A percentile compares a stretch with the other conserved stretches of the same genome.
Conservation (phyloP, 148 eudicot species). For the Cornus controversa region DNA sequence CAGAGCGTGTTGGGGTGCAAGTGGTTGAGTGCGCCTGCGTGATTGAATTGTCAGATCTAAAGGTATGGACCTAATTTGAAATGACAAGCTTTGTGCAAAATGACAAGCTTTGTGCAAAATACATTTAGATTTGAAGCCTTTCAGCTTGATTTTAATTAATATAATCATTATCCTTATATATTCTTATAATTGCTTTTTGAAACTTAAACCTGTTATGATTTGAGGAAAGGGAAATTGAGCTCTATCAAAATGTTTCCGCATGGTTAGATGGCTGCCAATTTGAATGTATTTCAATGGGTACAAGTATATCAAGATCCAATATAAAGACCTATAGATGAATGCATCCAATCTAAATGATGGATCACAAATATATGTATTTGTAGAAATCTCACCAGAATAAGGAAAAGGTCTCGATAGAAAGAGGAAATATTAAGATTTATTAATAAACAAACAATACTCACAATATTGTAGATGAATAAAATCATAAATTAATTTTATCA, state of each 20-base stretch:
- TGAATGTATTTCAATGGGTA: neutral
- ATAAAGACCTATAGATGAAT: neutral
- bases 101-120: neutral
- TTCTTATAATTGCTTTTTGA: neutral
- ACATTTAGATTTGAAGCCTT: neutral
- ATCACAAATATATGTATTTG: neutral
- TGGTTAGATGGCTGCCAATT: neutral
- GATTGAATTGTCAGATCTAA: slow-evolving; percentile 79
- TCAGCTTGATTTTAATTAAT: neutral
- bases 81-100: neutral
- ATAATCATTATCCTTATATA: neutral
- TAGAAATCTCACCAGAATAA: neutral
- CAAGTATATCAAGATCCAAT: neutral
- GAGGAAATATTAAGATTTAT: neutral
- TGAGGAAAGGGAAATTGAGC: neutral
- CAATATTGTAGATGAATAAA: neutral
- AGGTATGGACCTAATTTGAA: slow-evolving; percentile 48
- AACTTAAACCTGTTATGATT: neutral
- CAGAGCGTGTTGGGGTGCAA: slow-evolving; percentile 78
- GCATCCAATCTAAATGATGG: neutral
- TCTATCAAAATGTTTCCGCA: neutral
- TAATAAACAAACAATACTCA: neutral
- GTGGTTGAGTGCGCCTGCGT: slow-evolving; percentile 96
- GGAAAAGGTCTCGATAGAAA: neutral
- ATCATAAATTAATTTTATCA: too few species aligned